phyloP scores from a whole-genome alignment of 345 rosid genomes.

The Citrus reticulata region DNA sequence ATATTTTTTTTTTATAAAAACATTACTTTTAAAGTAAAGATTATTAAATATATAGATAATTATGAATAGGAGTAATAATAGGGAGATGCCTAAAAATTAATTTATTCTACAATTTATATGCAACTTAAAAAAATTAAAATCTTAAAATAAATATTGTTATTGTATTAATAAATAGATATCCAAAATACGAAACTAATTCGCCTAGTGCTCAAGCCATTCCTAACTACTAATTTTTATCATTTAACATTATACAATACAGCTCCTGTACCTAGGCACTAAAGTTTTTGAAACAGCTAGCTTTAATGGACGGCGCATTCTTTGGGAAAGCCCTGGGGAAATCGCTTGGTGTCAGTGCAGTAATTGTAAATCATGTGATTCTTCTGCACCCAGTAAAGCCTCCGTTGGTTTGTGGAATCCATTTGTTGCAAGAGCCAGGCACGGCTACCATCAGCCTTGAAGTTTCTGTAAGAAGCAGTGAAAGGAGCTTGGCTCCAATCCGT shows the following conservation, averaged over 20 bases:
- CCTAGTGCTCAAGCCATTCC: too few species aligned
- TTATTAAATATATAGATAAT: too few species aligned
- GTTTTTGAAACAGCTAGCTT: neutral
- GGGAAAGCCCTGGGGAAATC: conserved; percentile 25
- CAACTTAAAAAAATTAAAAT: too few species aligned
- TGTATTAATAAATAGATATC: too few species aligned
- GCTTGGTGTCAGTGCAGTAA: conserved; percentile 26
- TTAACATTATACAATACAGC: neutral
- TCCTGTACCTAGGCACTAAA: neutral
- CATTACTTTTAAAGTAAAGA: too few species aligned
- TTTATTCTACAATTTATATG: too few species aligned
- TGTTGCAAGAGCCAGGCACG: conserved; percentile 17
- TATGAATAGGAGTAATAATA: too few species aligned
- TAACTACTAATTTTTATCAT: neutral
- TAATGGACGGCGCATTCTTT: conserved; percentile 13
- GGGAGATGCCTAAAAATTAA: too few species aligned
- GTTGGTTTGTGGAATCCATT: conserved; percentile 18
- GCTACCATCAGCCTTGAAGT: conserved; percentile 31
- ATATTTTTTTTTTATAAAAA: too few species aligned
- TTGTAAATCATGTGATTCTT: conserved; percentile 38
- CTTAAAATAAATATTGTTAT: too few species aligned
- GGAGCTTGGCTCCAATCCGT: conserved; percentile 39
- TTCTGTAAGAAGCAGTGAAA: conserved; percentile 36
- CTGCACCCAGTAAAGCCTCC: conserved; percentile 29
- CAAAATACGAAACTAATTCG: too few species aligned